Evolutionary conservation across 495 filamentous ascomycete species (phyloP).

Genomic region (Glarea lozoyensis): DNA sequence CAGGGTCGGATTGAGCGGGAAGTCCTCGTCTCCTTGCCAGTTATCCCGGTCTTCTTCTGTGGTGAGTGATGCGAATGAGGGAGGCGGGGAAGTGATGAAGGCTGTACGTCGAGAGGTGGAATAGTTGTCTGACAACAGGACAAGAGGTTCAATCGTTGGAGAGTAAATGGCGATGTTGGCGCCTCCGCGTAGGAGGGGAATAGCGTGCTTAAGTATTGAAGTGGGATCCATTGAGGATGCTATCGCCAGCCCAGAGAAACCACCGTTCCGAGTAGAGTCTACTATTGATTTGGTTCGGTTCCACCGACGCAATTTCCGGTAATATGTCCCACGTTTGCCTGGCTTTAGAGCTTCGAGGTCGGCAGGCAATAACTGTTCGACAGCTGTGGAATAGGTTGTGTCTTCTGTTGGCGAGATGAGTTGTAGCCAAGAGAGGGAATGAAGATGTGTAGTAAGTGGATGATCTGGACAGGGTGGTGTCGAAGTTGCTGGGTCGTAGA

Average conservation of each 20-base stretch:
- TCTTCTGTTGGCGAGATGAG: conserved; percentile 67
- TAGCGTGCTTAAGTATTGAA: conserved; percentile 59
- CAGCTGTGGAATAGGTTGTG: conserved; percentile 53
- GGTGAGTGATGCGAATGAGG: neutral
- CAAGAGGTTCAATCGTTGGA: conserved; percentile 67
- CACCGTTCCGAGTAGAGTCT: conserved; percentile 61
- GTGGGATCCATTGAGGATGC: conserved; percentile 70
- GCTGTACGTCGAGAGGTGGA: conserved; percentile 65
- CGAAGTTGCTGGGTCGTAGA: conserved; percentile 50
- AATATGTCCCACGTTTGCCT: conserved; percentile 69
- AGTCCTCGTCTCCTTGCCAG: conserved; percentile 55
- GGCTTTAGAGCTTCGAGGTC: conserved; percentile 58
- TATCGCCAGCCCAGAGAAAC: conserved; percentile 75
- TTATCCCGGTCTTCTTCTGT: conserved; percentile 31
- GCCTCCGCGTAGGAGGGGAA: conserved; percentile 76
- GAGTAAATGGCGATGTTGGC: conserved; percentile 80
- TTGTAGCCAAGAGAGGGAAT: conserved; percentile 83
- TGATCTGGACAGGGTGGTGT: conserved; percentile 34
- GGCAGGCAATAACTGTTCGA: conserved; percentile 41
- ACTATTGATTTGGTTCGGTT: conserved; percentile 55
- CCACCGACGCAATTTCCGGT: conserved; percentile 81
- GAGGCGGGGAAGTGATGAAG: conserved; percentile 38
- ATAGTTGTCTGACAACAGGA: conserved; percentile 68
- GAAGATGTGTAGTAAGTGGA: conserved; percentile 73
- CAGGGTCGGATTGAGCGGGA: conserved; percentile 74